phyloP scores from a whole-genome alignment of 441 rosid genomes.

The Pelargonium fulgidum region DNA sequence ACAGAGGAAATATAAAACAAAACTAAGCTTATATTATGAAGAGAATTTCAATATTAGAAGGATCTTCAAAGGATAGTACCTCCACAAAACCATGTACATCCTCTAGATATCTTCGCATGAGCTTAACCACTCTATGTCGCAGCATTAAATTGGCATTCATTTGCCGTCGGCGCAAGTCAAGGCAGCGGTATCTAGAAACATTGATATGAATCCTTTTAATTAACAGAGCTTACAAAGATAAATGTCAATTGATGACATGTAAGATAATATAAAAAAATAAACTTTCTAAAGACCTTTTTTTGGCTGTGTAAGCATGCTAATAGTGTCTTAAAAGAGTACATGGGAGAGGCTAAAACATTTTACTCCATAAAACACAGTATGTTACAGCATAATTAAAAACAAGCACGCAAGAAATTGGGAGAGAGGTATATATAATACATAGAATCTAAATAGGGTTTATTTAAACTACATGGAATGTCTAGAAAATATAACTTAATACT shows the following conservation, averaged over 20 bases:
- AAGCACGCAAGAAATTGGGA: background rate
- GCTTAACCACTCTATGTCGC: slow-evolving; percentile 85
- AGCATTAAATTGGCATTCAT: slow-evolving; percentile 69
- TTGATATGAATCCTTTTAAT: slow-evolving; percentile 9
- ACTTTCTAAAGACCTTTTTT: background rate
- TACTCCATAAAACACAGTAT: background rate
- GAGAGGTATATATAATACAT: background rate
- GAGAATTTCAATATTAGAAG: background rate
- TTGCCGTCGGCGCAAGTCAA: slow-evolving; percentile 86
- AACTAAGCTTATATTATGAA: background rate
- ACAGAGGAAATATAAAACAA: slow-evolving; percentile 15
- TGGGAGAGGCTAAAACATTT: background rate
- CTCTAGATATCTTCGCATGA: slow-evolving; percentile 77
- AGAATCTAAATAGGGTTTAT: background rate
- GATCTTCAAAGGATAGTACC: slow-evolving; percentile 35
- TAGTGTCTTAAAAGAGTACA: background rate
- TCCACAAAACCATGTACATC: slow-evolving; percentile 78
- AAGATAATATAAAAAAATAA: background rate
- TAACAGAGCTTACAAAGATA: slow-evolving; percentile 1
- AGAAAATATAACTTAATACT: background rate
- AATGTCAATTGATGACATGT: background rate
- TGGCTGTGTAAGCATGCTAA: background rate
- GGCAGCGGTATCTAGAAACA: slow-evolving; percentile 63
- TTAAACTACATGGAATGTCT: background rate
- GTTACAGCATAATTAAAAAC: background rate